These are phyloP conservation scores for Guadua angustifolia DNA, from an alignment of 176 grass and related monocot species.

Conservation along the genomic window DNA sequence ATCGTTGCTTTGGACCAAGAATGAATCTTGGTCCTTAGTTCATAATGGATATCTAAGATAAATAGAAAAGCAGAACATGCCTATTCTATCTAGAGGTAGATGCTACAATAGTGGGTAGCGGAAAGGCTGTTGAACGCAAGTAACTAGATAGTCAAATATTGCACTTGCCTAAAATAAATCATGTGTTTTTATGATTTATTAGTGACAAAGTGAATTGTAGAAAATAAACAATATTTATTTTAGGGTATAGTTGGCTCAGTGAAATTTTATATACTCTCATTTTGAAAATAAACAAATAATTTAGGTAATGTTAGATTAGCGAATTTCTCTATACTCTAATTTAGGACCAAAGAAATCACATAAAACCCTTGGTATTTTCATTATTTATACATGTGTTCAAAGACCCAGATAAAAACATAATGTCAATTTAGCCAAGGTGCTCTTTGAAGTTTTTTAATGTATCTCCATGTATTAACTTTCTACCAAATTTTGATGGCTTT, in stretches of 20 bases:
- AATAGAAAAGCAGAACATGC: conserved; percentile 18
- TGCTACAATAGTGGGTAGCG: neutral
- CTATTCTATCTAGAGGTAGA: conserved; percentile 15
- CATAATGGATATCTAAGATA: neutral
- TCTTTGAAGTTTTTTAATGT: too few relatives aligned
- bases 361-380: neutral
- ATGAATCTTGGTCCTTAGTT: conserved; percentile 2
- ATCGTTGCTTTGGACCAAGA: neutral
- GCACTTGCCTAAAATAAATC: neutral
- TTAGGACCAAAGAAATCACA: conserved; percentile 8
- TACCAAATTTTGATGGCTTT: too few relatives aligned
- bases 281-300: neutral
- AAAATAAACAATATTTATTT: neutral
- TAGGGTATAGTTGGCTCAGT: neutral
- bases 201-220: neutral
- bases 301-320: neutral
- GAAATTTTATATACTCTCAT: neutral
- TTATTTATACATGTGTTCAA: neutral
- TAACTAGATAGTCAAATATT: neutral
- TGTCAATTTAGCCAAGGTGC: neutral
- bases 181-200: neutral
- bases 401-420: neutral
- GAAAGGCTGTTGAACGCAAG: neutral
- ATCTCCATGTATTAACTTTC: too few relatives aligned
- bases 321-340: neutral